These are phyloP conservation scores for Xylogone sp. DNA, from an alignment of 2,329 filamentous ascomycete species.

Conservation along the genomic window DNA sequence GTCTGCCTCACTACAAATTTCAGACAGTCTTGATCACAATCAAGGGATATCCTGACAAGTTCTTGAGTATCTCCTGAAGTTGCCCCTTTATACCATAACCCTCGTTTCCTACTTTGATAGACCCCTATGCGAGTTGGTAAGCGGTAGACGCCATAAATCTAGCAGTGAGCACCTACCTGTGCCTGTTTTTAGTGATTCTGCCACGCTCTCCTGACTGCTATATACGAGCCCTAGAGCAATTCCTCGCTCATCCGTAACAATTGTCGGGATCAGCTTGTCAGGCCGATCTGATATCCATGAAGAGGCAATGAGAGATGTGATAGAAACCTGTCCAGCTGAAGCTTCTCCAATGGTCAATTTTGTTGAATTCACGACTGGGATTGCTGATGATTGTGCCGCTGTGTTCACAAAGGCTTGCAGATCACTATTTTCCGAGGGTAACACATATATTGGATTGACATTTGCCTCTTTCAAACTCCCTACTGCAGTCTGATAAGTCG, in stretches of 20 bases:
- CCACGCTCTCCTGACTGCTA: constrained; percentile 86
- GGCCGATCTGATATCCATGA: constrained; percentile 77
- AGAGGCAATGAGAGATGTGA: constrained; percentile 67
- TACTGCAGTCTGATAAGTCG: constrained; percentile 28
- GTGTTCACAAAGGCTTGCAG: constrained; percentile 15
- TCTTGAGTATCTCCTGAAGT: constrained; percentile 93
- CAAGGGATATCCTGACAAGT: constrained; percentile 76
- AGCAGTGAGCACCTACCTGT: constrained; percentile 26
- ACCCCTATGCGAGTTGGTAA: constrained; percentile 57
- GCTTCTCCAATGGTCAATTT: constrained; percentile 66
- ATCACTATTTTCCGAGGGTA: constrained; percentile 10
- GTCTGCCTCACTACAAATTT: constrained; percentile 88
- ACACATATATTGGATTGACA: constrained; percentile 24
- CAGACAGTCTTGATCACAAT: constrained; percentile 92
- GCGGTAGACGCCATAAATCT: not conserved
- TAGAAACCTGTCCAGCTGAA: constrained; percentile 52
- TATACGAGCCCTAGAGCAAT: constrained; percentile 87
- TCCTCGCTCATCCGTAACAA: constrained; percentile 86
- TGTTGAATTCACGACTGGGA: constrained; percentile 72
- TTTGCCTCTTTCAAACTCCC: constrained; percentile 20
- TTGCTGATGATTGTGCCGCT: constrained; percentile 36
- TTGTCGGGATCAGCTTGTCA: constrained; percentile 82
- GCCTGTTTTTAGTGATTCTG: constrained; percentile 77
- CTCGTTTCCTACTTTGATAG: constrained; percentile 93
- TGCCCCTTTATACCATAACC: constrained; percentile 94